Percentiles rank a stretch among this genome's conserved stretches.
Evolutionary conservation across 208 protist species (phyloP).

Genomic region (Trypanosoma rangeli): DNA sequence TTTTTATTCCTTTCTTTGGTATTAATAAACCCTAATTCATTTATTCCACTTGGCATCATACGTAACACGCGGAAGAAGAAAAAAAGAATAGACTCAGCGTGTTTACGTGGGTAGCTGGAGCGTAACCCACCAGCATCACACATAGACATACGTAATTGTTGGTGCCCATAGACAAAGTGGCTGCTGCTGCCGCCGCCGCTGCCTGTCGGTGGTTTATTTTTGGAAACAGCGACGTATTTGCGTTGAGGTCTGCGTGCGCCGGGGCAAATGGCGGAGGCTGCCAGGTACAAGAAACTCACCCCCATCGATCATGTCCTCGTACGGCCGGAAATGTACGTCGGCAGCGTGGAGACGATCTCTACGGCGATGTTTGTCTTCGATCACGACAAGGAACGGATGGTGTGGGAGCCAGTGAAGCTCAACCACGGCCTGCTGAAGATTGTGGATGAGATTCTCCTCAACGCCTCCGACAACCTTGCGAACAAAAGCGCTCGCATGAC

Average conservation of each 20-base stretch:
- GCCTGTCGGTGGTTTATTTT: neutral
- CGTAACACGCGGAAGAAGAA: neutral
- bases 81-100: neutral
- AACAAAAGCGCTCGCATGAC: slow-evolving; percentile 76
- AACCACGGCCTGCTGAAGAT: slow-evolving; percentile 97
- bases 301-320: slow-evolving; percentile 97
- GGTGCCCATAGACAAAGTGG: neutral
- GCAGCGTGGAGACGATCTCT: slow-evolving; percentile 88
- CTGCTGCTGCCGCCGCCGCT: neutral
- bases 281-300: slow-evolving; percentile 92
- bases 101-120: no score
- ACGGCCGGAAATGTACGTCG: slow-evolving; percentile 98
- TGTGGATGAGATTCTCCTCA: slow-evolving; percentile 99
- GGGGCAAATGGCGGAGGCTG: slow-evolving; percentile 66
- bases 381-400: slow-evolving; percentile 73
- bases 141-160: neutral
- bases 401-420: slow-evolving; percentile 90
- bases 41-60: no score
- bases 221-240: neutral
- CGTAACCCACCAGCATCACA: neutral
- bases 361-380: slow-evolving; percentile 91
- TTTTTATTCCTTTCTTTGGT: no score
- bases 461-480: slow-evolving; percentile 97
- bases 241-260: neutral
- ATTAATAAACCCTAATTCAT: no score